phyloP scores from a whole-genome alignment of 805 yeast genomes.

The Naumovozyma castellii region DNA sequence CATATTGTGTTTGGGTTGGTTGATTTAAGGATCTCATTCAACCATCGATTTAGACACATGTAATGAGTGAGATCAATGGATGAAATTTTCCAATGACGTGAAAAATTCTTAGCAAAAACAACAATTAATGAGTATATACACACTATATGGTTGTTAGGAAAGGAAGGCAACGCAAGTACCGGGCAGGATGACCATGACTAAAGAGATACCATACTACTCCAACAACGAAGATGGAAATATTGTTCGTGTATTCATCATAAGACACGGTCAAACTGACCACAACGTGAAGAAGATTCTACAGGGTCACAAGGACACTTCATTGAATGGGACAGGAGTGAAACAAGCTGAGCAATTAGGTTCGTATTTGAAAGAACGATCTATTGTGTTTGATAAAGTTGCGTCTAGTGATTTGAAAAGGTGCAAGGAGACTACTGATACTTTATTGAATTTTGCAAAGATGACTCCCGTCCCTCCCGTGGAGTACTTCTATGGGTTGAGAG shows the following conservation, averaged over 20 bases:
- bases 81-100: not conserved
- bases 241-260: conserved; percentile 49
- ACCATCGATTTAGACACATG: no score
- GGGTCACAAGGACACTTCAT: conserved; percentile 61
- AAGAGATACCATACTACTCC: conserved; percentile 8
- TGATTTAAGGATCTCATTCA: not conserved
- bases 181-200: not conserved
- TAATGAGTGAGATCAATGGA: no score
- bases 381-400: conserved; percentile 29
- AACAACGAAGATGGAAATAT: conserved; percentile 30
- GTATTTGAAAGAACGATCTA: conserved; percentile 26
- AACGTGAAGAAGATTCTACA: conserved; percentile 62
- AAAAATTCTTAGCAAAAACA: no score
- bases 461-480: conserved; percentile 19
- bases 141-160: not conserved
- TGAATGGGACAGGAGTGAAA: conserved; percentile 50
- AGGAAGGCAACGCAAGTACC: not conserved
- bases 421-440: conserved; percentile 43
- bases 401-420: conserved; percentile 46
- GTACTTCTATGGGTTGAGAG: conserved; percentile 45
- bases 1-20: conserved; percentile 11
- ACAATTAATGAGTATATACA: no score
- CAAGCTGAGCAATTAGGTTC: conserved; percentile 54
- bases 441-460: conserved; percentile 26
- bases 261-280: conserved; percentile 82